Percentiles rank a stretch among this genome's conserved stretches.
These are phyloP conservation scores for Emergomyces pasteurianus DNA, from an alignment of 2,329 filamentous ascomycete genomes.

Conservation along the genomic window DNA sequence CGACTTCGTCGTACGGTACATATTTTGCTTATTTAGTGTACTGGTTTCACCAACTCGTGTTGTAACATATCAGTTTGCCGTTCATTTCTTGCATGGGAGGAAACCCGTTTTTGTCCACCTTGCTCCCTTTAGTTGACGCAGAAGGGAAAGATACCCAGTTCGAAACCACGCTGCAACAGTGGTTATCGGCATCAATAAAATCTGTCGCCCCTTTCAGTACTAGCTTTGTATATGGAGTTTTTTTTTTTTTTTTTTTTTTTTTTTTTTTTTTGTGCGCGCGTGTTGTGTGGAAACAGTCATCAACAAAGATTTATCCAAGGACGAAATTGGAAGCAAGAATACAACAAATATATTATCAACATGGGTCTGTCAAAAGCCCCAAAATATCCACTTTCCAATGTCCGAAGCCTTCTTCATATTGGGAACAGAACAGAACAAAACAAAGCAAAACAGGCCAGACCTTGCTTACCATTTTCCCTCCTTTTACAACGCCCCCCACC, in stretches of 20 bases:
- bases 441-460: neutral
- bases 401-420: neutral
- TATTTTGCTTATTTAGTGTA: neutral
- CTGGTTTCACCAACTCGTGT: neutral
- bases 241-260: no score
- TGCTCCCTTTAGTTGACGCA: neutral
- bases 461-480: neutral
- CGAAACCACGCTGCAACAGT: neutral
- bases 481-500: neutral
- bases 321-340: neutral
- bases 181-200: neutral
- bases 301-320: neutral
- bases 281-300: neutral
- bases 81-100: neutral
- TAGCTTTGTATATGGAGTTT: neutral
- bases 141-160: neutral
- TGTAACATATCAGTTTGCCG: neutral
- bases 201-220: neutral
- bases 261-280: neutral
- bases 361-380: neutral
- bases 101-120: neutral
- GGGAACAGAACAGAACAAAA: neutral
- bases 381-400: neutral
- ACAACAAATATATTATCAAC: neutral
- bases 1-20: neutral